phyloP scores from a whole-genome alignment of 2,329 filamentous ascomycete species.

The Allantophomopsis lycopodina region DNA sequence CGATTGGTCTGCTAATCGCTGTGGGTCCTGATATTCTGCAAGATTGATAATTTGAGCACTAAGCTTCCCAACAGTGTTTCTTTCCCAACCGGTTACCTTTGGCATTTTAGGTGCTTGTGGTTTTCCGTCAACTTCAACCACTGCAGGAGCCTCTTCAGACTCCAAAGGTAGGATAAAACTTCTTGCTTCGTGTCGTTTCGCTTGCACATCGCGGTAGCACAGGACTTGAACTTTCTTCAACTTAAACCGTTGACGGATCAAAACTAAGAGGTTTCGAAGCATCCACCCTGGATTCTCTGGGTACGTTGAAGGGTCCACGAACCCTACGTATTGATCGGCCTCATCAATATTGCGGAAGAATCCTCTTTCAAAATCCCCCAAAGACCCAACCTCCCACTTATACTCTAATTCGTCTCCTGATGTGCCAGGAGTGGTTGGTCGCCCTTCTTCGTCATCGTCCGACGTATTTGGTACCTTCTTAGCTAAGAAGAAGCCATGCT shows the following conservation, averaged over 20 bases:
- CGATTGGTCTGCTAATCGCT: slow-evolving; percentile 76
- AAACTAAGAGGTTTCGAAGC: slow-evolving; percentile 72
- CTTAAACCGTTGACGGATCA: slow-evolving; percentile 72
- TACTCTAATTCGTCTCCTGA: slow-evolving; percentile 39
- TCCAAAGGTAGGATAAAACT: slow-evolving; percentile 57
- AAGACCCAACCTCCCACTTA: slow-evolving; percentile 62
- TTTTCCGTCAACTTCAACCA: slow-evolving; percentile 6
- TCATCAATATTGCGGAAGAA: slow-evolving; percentile 66
- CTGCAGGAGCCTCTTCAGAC: slow-evolving; percentile 11
- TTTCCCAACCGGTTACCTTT: slow-evolving; percentile 92
- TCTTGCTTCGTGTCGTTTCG: slow-evolving; percentile 63
- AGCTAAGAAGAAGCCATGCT: slow-evolving; percentile 92
- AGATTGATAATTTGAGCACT: slow-evolving; percentile 68
- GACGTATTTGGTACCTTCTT: slow-evolving; percentile 38
- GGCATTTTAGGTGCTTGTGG: slow-evolving; percentile 42
- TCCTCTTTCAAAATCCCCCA: slow-evolving; percentile 69
- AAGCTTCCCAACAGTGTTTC: slow-evolving; percentile 66
- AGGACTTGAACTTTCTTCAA: slow-evolving; percentile 69
- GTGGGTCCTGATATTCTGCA: slow-evolving; percentile 86
- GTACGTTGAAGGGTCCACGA: slow-evolving; percentile 89
- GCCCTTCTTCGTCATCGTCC: slow-evolving; percentile 14
- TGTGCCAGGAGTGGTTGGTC: slow-evolving; percentile 33
- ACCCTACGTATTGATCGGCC: slow-evolving; percentile 72
- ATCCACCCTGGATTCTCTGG: slow-evolving; percentile 83
- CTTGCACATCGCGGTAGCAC: slow-evolving; percentile 77